Base-by-base conservation (phyloP, 441 rosid genomes). In the Gossypium laxum region DNA sequence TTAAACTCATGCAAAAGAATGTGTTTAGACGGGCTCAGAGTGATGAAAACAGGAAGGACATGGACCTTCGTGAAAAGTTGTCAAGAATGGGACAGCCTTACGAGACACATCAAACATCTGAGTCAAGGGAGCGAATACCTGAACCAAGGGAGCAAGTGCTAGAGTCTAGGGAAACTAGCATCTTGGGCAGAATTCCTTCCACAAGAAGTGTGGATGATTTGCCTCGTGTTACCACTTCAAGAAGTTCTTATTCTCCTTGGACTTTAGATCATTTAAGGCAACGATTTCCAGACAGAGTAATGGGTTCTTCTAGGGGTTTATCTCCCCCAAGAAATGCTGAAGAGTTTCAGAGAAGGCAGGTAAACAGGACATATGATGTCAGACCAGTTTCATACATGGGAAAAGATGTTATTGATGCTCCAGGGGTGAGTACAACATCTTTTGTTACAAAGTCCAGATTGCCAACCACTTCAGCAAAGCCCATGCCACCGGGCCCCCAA, bases 1-100 rank as follows among this genome's bases (percentile, higher is more conserved):
- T 82, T 76, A 91, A 93, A 74, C 91, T 93, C 82, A 59, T 89
- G 85, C 89, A 78, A 80, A 93, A 88, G 74, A 87, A 76, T 50
- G 75, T 73, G 15, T 75, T 77, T 81, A 85, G 81, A 74, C 81
- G 70, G 72, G 67, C 78, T 72, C 84, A 74, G 68, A 81, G 77
- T 79, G 85, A 84, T 60, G 73, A 78, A 47, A 85, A 79, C 24
- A 71, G 71, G 30, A 82, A 81, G 70, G 77, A 67, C 52, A 26
- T 81, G 78, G 96, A 88, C 79, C 94, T 89, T 51, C 89, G 92
- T 32, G 87, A 81, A 48, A 87, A 85, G 87, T 81, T 91, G 65
- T 83, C 92, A 22, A 87, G 82, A 80, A 76, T 80, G 19, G 80
- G 74, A 56, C 85, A 78, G 73, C 82, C 80, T 69, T 73, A 67